Conservation (phyloP, 2,329 filamentous ascomycete genomes). For the Alternaria infectoria region DNA sequence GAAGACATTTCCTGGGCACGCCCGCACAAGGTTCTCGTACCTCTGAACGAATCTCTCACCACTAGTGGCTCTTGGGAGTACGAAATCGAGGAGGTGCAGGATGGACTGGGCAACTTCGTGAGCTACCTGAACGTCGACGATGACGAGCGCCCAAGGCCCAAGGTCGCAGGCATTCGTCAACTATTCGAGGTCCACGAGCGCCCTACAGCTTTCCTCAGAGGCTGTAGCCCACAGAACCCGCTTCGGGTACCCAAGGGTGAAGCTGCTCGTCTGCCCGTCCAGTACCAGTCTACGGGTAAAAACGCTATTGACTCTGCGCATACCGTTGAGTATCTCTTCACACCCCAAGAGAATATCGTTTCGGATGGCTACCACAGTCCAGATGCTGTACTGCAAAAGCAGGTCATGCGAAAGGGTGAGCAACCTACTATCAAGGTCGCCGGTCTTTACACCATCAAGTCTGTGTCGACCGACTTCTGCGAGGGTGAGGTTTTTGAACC, state of each 20-base stretch:
- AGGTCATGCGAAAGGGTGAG: conserved; percentile 68
- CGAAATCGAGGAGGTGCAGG: conserved; percentile 87
- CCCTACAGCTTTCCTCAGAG: conserved; percentile 72
- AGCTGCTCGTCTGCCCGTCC: conserved; percentile 71
- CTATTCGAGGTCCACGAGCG: conserved; percentile 86
- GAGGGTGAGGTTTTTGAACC: conserved; percentile 90
- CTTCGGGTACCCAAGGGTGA: conserved; percentile 82
- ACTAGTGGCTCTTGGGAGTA: conserved; percentile 85
- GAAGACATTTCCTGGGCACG: conserved; percentile 83
- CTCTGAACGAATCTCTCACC: conserved; percentile 87
- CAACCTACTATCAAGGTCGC: conserved; percentile 73
- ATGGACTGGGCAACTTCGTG: conserved; percentile 86
- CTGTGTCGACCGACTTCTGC: conserved; percentile 81
- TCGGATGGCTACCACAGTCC: conserved; percentile 71
- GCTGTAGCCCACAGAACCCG: conserved; percentile 80
- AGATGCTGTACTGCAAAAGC: conserved; percentile 63
- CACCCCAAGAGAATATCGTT: conserved; percentile 71
- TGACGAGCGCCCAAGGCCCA: conserved; percentile 66
- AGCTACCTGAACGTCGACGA: conserved; percentile 73
- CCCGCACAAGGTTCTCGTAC: conserved; percentile 75
- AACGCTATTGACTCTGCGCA: conserved; percentile 69
- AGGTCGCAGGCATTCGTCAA: conserved; percentile 71
- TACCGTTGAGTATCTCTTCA: conserved; percentile 81
- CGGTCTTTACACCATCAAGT: conserved; percentile 84
- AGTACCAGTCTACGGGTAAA: conserved; percentile 68